Percentiles rank a stretch among this genome's conserved stretches.
Evolutionary conservation across 1,284 basidiomycete species (phyloP).

Genomic region (Cystobasidium slooffiae): DNA sequence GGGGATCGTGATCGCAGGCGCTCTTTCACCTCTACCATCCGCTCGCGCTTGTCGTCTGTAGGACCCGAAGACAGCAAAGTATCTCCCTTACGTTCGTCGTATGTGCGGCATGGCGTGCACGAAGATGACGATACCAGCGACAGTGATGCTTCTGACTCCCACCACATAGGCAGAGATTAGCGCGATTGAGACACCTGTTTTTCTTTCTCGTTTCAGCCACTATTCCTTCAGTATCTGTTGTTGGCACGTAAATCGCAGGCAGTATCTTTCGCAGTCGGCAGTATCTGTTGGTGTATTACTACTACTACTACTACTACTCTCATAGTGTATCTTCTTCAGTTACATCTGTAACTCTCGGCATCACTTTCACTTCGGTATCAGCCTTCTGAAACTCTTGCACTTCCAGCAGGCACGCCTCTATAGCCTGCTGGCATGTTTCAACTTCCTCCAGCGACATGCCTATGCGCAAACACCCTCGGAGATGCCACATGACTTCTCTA

Average conservation of each 20-base stretch:
- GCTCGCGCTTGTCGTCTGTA: slow-evolving; percentile 26
- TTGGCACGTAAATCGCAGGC: too few species aligned
- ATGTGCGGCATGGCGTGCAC: not conserved
- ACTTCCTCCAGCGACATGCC: slow-evolving; percentile 36
- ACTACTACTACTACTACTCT: not conserved
- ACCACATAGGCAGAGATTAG: not conserved
- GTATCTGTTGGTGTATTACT: slow-evolving; percentile 7
- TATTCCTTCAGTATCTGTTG: too few species aligned
- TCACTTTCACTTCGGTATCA: not conserved
- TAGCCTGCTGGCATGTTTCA: slow-evolving; percentile 41
- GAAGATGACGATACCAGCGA: slow-evolving; percentile 19
- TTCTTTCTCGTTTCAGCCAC: too few species aligned
- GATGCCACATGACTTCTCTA: slow-evolving; percentile 42
- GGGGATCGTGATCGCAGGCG: slow-evolving; percentile 14
- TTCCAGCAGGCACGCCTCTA: slow-evolving; percentile 32
- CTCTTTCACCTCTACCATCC: slow-evolving; percentile 16
- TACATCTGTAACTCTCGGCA: slow-evolving; percentile 40
- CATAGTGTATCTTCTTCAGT: slow-evolving; percentile 24
- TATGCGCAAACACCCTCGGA: slow-evolving; percentile 33
- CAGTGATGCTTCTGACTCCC: slow-evolving; percentile 21
- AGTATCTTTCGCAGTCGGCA: not conserved
- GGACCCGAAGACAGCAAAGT: slow-evolving; percentile 6
- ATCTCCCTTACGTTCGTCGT: slow-evolving; percentile 27
- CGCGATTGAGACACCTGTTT: too few species aligned
- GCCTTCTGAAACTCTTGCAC: slow-evolving; percentile 11